Evolutionary conservation across 352 stramenopile species (phyloP).

Genomic region (Globisporangium rhizosaccharum): DNA sequence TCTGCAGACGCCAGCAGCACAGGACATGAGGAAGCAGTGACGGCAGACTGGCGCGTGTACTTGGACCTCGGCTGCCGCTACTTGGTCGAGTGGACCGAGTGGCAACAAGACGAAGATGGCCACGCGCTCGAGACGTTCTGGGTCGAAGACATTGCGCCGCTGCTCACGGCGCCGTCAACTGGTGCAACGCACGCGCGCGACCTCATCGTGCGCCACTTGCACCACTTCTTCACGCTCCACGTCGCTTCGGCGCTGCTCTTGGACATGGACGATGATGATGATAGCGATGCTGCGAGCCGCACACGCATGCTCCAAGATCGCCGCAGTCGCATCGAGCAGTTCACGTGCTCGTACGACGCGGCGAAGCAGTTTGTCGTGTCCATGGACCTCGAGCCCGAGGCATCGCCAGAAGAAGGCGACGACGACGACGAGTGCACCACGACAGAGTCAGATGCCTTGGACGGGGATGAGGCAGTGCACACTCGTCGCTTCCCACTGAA

Average conservation of each 20-base stretch:
- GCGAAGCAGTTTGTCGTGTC: slow-evolving; percentile 10
- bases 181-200: not conserved
- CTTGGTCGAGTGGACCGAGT: slow-evolving; percentile 26
- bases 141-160: slow-evolving; percentile 23
- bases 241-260: slow-evolving; percentile 10
- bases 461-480: not conserved
- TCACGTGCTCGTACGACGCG: slow-evolving; percentile 9
- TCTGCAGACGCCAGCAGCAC: not conserved
- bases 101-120: slow-evolving; percentile 16
- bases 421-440: not conserved
- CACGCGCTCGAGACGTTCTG: slow-evolving; percentile 40
- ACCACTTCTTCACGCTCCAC: slow-evolving; percentile 45
- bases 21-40: not conserved
- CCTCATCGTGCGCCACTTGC: slow-evolving; percentile 21
- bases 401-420: not conserved
- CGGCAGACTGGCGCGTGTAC: slow-evolving; percentile 10
- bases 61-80: slow-evolving; percentile 46
- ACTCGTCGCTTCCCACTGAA: too few species aligned
- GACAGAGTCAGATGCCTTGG: not conserved
- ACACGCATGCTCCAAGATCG: not conserved
- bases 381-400: slow-evolving; percentile 8
- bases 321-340: slow-evolving; percentile 2
- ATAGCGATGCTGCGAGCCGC: not conserved
- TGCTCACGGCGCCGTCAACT: slow-evolving; percentile 3
- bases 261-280: not conserved